These are phyloP conservation scores for Nephelium lappaceum DNA, from an alignment of 345 rosid genomes.

Conservation along the genomic window DNA sequence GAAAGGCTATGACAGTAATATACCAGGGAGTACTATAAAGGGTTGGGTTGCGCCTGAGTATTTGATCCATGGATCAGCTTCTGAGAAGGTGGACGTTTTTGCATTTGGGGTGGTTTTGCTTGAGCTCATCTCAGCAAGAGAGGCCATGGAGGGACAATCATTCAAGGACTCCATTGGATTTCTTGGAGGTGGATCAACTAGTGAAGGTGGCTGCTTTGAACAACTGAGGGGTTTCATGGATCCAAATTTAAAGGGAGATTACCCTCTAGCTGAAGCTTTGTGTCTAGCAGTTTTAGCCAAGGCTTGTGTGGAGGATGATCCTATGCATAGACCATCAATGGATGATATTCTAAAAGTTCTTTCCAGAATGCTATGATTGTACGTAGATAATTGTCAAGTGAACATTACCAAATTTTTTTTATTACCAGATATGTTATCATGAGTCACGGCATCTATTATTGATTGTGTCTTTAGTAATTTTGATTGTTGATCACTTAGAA, in stretches of 20 bases:
- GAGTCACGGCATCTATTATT: background rate
- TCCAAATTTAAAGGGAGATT: slow-evolving; percentile 48
- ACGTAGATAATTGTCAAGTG: background rate
- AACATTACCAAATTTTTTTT: background rate
- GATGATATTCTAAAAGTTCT: slow-evolving; percentile 60
- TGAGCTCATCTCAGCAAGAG: slow-evolving; percentile 52
- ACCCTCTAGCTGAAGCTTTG: slow-evolving; percentile 54
- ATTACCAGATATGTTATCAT: too few relatives aligned
- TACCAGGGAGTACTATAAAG: background rate
- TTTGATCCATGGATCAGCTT: slow-evolving; percentile 22
- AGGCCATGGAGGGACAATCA: slow-evolving; percentile 29
- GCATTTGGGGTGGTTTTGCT: slow-evolving; percentile 57
- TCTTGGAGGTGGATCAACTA: slow-evolving; percentile 37
- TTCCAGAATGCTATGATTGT: slow-evolving; percentile 43
- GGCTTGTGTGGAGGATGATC: slow-evolving; percentile 63
- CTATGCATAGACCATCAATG: slow-evolving; percentile 55
- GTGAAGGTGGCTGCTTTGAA: slow-evolving; percentile 59
- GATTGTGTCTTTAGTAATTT: too few relatives aligned
- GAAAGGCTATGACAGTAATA: slow-evolving; percentile 4
- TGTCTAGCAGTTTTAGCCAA: slow-evolving; percentile 60
- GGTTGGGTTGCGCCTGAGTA: slow-evolving; percentile 40
- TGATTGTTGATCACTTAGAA: too few relatives aligned
- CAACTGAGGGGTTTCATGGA: slow-evolving; percentile 57
- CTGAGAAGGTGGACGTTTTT: slow-evolving; percentile 46
- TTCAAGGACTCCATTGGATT: slow-evolving; percentile 48